These are phyloP conservation scores for Backusella mclennaniae DNA, from an alignment of 192 early-diverging fungal species.

Conservation along the genomic window DNA sequence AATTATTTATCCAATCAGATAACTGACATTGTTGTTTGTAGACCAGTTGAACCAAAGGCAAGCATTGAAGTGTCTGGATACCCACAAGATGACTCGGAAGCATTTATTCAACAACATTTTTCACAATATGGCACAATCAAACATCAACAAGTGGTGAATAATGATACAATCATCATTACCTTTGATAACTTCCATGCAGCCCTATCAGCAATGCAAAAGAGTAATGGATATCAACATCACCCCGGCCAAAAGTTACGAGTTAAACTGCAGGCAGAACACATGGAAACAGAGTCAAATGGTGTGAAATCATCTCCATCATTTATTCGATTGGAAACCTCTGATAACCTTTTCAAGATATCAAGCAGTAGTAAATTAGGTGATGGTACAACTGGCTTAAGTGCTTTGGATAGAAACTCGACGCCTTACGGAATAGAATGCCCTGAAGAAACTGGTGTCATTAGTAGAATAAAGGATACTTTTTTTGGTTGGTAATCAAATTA, in stretches of 20 bases:
- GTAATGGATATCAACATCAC: background rate
- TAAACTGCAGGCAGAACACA: background rate
- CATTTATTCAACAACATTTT: background rate
- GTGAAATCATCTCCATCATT: background rate
- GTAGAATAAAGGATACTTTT: background rate
- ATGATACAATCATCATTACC: background rate
- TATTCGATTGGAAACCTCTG: background rate
- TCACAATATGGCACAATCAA: background rate
- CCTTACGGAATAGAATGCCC: constrained; percentile 17
- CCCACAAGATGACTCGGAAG: background rate
- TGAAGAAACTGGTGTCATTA: background rate
- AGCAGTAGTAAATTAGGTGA: background rate
- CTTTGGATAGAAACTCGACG: constrained; percentile 20
- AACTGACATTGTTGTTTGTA: background rate
- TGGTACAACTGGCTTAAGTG: background rate
- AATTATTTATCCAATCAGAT: background rate
- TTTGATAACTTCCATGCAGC: background rate
- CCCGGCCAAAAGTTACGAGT: background rate
- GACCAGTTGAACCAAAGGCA: background rate
- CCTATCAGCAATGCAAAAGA: background rate
- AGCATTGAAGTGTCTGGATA: constrained; percentile 5
- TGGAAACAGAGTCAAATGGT: background rate
- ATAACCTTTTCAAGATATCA: background rate
- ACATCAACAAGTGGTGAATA: background rate
- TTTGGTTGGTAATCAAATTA: background rate